Conservation (phyloP, 352 stramenopile genomes). For the Phytophthora capsici region DNA sequence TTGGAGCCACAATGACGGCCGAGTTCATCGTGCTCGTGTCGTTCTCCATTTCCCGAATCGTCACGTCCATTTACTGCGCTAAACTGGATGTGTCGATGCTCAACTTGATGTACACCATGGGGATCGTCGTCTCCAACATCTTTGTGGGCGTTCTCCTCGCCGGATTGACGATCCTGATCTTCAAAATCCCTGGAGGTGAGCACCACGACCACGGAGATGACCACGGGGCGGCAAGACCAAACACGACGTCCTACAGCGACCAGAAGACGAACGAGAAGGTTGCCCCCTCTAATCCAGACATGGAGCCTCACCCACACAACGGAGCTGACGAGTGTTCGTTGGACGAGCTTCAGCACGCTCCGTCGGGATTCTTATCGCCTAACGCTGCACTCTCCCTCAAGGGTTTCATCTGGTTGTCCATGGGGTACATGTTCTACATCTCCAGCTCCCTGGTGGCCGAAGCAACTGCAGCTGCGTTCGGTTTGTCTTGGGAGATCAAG, state of each 20-base stretch:
- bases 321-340: slow-evolving; percentile 36
- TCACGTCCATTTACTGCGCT: slow-evolving; percentile 69
- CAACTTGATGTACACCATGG: slow-evolving; percentile 64
- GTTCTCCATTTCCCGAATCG: slow-evolving; percentile 69
- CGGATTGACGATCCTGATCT: slow-evolving; percentile 60
- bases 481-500: slow-evolving; percentile 73
- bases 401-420: slow-evolving; percentile 69
- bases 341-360: slow-evolving; percentile 38
- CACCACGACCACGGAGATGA: slow-evolving; percentile 12
- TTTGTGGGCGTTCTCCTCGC: slow-evolving; percentile 50
- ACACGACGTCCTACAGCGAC: slow-evolving; percentile 20
- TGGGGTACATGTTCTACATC: slow-evolving; percentile 71
- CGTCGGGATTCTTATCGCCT: slow-evolving; percentile 22
- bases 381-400: slow-evolving; percentile 55
- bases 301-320: slow-evolving; percentile 57
- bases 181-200: slow-evolving; percentile 53
- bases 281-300: slow-evolving; percentile 34
- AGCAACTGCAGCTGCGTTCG: slow-evolving; percentile 50
- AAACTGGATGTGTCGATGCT: slow-evolving; percentile 59
- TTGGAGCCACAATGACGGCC: slow-evolving; percentile 70
- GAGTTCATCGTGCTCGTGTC: slow-evolving; percentile 77
- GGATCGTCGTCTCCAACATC: slow-evolving; percentile 61
- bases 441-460: slow-evolving; percentile 54
- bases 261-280: slow-evolving; percentile 34
- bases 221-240: background rate